Base-by-base conservation (phyloP, 1,284 basidiomycete genomes). In the Cryptococcus floricola region DNA sequence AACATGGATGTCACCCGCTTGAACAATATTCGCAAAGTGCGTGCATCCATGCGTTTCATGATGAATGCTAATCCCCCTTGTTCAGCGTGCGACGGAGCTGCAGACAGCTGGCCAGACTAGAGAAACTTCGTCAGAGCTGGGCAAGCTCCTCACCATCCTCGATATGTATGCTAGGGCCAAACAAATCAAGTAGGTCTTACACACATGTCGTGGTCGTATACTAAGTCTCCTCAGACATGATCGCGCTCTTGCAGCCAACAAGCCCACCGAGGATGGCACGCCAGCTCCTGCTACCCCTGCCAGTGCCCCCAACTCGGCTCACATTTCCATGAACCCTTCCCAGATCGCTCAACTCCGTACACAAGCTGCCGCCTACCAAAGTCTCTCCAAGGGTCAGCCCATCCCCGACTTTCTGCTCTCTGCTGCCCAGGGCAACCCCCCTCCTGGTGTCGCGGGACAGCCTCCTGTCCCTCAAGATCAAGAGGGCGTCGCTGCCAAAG, bases 281-380 rank as follows among this genome's bases (percentile, higher is more conserved):
- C 42, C 25, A 23, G 52, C 7, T 13, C 31, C 27, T 5, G 43
- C 19, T 3, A 19, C 25, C 41, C 7, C 6, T 39, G 43, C 48
- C 16, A 39, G 46, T 12, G 23, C 53, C 19, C 23, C 57, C 23
- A 53, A 62, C 31, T 52, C 69, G 9, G 50, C 50, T 14, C 74
- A 66, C 45, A 67, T 75, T 25, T 69, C 75, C n/a, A 91, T 98
- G 76, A 88, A 88, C 2, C 80, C 79, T 1, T 88, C 89, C 53
- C 94, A 97, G 71, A 87, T 96, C 53, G 83, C 83, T 44, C 85
- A 89, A 27, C 84, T 98, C 41, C 85, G 89, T 52, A 85, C 88
- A 0, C 95, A 98, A 72, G 91, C 98, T 46, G 83, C 87, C 56
- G 91, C 94, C 0, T 96, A 88, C 80, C 91, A 91, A 71, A 84